Base-by-base conservation (phyloP, 2,329 filamentous ascomycete species). In the Monilinia fructigena region DNA sequence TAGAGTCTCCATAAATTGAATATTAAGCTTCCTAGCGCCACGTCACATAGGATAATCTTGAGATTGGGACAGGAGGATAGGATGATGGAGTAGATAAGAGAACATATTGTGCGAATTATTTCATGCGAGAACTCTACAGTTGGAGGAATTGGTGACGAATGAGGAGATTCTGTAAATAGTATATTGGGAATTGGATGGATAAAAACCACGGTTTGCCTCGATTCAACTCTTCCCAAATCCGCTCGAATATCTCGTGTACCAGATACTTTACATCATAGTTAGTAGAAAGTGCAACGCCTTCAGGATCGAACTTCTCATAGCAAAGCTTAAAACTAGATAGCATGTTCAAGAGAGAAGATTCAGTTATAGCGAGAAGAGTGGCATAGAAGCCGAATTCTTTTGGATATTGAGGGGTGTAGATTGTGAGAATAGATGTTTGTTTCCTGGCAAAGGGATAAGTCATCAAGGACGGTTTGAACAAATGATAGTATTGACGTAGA, bases 111-210 rank as follows among this genome's bases (percentile, higher is more conserved):
- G 6, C 79, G 78, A 0, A 76, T 78, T 8, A 80, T 83, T 67
- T 83, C 81, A 52, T 81, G 80, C 0, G 81, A 78, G 60, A 78
- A 83, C 56, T 82, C 79, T 42, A 82, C 69, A n/a, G 79, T 70
- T 1, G 80, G 78, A 66, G 78, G 76, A 0, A 48, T 59, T 8
- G 78, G 76, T 2, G 35, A 66, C 1, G 26, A 6, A 14, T 60
- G n/a, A 4, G 8, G 12, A 20, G 20, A 6, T 26, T 10, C 10
- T 4, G 35, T 16, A 2, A 18, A 4, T 10, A 38, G 20, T 11
- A 45, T 58, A n/a, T 58, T 58, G 4, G 23, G 11, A 18, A 54
- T 54, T 2, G 55, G 63, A 16, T 61, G 31, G 8, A 66, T 54
- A 18, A 66, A 23, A 7, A 61, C 28, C 11, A 66, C 56, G 12